Percentiles rank a stretch among this genome's conserved stretches.
phyloP scores from a whole-genome alignment of 768 basidiomycete species.

The Zangia roseola region DNA sequence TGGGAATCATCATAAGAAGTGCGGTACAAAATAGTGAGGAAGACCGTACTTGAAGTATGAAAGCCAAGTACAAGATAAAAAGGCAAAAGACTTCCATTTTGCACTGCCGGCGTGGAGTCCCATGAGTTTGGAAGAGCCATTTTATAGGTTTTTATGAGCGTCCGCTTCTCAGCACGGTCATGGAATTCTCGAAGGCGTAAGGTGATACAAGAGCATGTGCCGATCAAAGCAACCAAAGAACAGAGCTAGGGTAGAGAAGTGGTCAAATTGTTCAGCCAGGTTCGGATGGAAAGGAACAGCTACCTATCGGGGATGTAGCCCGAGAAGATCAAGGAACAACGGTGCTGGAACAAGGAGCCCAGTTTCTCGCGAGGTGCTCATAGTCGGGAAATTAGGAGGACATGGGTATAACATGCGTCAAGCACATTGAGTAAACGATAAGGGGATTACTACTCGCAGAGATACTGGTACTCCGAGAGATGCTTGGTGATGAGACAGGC shows the following conservation, averaged over 20 bases:
- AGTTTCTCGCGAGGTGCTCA: neutral
- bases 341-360: neutral
- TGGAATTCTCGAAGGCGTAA: neutral
- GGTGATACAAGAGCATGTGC: neutral
- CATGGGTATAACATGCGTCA: neutral
- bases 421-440: too few relatives aligned
- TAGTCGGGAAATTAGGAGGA: too few relatives aligned
- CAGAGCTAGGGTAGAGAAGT: neutral
- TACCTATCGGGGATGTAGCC: neutral
- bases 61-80: neutral
- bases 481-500: neutral
- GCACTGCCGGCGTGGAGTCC: neutral
- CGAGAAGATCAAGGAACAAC: neutral
- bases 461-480: neutral
- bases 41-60: constrained; percentile 9
- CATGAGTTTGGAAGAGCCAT: neutral
- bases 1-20: constrained; percentile 8
- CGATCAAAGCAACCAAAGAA: neutral
- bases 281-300: neutral
- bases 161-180: neutral
- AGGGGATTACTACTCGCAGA: neutral
- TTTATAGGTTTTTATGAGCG: constrained; percentile 17
- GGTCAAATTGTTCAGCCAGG: neutral
- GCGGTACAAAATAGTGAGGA: neutral
- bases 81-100: constrained; percentile 10